Conservation (phyloP, 73 alveolate species). For the Tetrahymena elliotti region DNA sequence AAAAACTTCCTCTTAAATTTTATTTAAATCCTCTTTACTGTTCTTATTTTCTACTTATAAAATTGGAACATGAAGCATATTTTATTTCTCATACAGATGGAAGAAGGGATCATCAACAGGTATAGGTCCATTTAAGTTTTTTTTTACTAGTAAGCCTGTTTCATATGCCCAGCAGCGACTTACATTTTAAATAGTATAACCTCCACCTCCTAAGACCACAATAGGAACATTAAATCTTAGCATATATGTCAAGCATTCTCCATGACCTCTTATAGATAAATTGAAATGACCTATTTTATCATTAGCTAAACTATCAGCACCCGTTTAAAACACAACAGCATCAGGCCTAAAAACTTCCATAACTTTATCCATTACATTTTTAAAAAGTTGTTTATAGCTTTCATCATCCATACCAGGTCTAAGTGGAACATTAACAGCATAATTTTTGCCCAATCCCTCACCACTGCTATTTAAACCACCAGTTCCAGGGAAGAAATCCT, state of each 20-base stretch:
- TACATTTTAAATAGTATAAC: slow-evolving; percentile 94
- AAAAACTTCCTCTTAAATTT: slow-evolving; percentile 9
- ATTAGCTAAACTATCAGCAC: slow-evolving; percentile 93
- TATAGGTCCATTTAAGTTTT: slow-evolving; percentile 53
- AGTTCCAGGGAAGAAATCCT: slow-evolving; percentile 96
- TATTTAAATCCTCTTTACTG: slow-evolving; percentile 28
- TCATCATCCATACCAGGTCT: slow-evolving; percentile 94
- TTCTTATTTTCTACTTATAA: slow-evolving; percentile 32
- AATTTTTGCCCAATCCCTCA: slow-evolving; percentile 78
- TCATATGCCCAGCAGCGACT: slow-evolving; percentile 98
- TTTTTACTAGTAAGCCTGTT: slow-evolving; percentile 82
- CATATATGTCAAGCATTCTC: slow-evolving; percentile 82
- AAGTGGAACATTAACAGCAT: slow-evolving; percentile 94
- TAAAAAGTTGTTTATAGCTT: slow-evolving; percentile 64
- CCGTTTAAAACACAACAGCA: slow-evolving; percentile 94
- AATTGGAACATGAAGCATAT: slow-evolving; percentile 18
- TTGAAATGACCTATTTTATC: slow-evolving; percentile 94
- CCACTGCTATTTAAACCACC: slow-evolving; percentile 90
- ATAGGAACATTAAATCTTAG: slow-evolving; percentile 86
- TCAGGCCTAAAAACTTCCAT: slow-evolving; percentile 83
- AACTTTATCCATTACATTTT: slow-evolving; percentile 73
- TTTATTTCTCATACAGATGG: slow-evolving; percentile 15
- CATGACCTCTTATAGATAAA: slow-evolving; percentile 93
- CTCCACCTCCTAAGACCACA: slow-evolving; percentile 97
- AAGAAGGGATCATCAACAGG: slow-evolving; percentile 30